Conservation (phyloP, 2,329 filamentous ascomycete genomes). For the Arthrinium puccinioides region DNA sequence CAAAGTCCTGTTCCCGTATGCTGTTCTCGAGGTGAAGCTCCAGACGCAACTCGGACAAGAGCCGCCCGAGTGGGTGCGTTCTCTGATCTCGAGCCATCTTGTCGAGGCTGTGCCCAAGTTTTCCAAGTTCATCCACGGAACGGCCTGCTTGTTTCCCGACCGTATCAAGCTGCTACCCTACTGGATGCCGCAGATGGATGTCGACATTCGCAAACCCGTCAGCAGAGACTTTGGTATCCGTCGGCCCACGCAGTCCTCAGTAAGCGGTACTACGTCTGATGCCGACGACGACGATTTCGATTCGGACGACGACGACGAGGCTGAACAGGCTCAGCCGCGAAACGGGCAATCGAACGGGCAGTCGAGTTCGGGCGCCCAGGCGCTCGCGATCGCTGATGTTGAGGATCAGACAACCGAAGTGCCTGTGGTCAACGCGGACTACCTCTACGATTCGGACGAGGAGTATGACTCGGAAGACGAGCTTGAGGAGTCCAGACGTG, state of each 20-base stretch:
- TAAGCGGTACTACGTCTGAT: slow-evolving; percentile 70
- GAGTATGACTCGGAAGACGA: slow-evolving; percentile 62
- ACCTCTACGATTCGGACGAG: slow-evolving; percentile 87
- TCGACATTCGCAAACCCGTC: slow-evolving; percentile 90
- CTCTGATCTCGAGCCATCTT: slow-evolving; percentile 85
- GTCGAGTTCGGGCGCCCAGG: slow-evolving; percentile 11
- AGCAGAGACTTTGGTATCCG: slow-evolving; percentile 88
- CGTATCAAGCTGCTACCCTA: slow-evolving; percentile 87
- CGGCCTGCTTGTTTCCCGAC: slow-evolving; percentile 76
- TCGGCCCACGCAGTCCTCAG: slow-evolving; percentile 66
- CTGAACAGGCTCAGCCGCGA: slow-evolving; percentile 27
- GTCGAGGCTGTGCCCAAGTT: slow-evolving; percentile 99
- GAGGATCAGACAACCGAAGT: slow-evolving; percentile 74
- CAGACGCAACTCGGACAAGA: slow-evolving; percentile 95
- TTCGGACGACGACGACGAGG: slow-evolving; percentile 54
- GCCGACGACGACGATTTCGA: slow-evolving; percentile 70
- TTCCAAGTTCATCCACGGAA: slow-evolving; percentile 97
- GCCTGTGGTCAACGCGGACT: slow-evolving; percentile 58
- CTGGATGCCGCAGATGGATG: slow-evolving; percentile 98
- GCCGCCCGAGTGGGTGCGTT: slow-evolving; percentile 91
- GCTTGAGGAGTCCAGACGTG: slow-evolving; percentile 68
- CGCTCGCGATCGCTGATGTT: slow-evolving; percentile 45
- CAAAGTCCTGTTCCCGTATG: slow-evolving; percentile 88
- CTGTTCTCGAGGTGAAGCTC: slow-evolving; percentile 92
- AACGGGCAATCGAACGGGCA: slow-evolving; percentile 8